Conservation (phyloP, 768 basidiomycete species). For the Strobilomyces dryophilus region DNA sequence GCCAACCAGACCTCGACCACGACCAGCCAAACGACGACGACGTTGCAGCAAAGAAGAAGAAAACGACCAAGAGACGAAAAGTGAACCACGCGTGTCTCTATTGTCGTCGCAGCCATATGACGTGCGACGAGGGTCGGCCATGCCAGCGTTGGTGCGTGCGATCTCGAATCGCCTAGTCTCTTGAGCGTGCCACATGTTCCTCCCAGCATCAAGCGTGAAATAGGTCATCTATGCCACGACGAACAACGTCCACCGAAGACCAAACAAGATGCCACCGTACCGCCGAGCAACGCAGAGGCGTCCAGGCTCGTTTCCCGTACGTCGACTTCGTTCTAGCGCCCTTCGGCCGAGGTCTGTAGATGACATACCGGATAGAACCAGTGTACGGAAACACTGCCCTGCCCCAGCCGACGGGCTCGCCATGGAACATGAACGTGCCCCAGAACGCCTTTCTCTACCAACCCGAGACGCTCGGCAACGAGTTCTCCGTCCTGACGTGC, state of each 20-base stretch:
- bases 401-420: conserved; percentile 32
- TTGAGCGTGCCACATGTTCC: conserved; percentile 5
- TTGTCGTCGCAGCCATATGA: conserved; percentile 88
- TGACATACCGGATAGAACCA: conserved; percentile 13
- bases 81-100: conserved; percentile 94
- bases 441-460: conserved; percentile 60
- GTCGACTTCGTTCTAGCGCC: not conserved
- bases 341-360: not conserved
- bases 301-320: conserved; percentile 30
- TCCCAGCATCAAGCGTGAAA: conserved; percentile 89
- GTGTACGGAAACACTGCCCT: conserved; percentile 19
- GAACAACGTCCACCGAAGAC: conserved; percentile 58
- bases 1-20: conserved; percentile 21
- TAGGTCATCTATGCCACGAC: conserved; percentile 91
- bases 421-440: conserved; percentile 53
- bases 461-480: conserved; percentile 72
- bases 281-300: conserved; percentile 30
- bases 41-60: conserved; percentile 36
- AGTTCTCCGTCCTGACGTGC: conserved; percentile 78
- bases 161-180: conserved; percentile 7
- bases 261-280: conserved; percentile 36
- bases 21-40: conserved; percentile 33
- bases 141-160: conserved; percentile 87
- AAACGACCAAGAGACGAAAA: conserved; percentile 64
- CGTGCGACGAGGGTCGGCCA: conserved; percentile 83